A percentile compares a stretch with the other conserved stretches of the same genome.
These are phyloP conservation scores for Euclidium syriacum DNA, from an alignment of 345 rosid genomes.

Conservation along the genomic window DNA sequence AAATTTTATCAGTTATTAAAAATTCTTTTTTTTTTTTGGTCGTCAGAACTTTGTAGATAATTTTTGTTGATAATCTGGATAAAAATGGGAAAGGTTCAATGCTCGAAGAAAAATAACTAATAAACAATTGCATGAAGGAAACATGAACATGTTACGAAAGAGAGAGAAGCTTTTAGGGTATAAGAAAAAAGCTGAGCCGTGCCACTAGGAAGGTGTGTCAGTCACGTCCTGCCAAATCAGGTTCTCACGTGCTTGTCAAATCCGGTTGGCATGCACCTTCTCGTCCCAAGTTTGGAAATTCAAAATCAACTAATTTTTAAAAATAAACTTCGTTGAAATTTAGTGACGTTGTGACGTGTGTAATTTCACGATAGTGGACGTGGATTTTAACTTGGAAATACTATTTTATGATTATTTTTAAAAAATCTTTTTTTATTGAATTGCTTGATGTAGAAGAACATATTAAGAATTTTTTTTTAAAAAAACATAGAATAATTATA, in stretches of 20 bases:
- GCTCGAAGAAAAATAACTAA: not conserved
- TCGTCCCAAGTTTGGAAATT: constrained; percentile 19
- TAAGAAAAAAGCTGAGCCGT: constrained; percentile 38
- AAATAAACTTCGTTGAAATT: not conserved
- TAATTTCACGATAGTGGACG: no score
- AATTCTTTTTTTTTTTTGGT: no score
- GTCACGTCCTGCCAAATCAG: constrained; percentile 24
- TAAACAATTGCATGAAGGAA: constrained; percentile 20
- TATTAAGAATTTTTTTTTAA: no score
- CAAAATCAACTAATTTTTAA: not conserved
- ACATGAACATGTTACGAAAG: constrained; percentile 20
- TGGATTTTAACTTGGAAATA: no score
- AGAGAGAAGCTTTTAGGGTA: not conserved
- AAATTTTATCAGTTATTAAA: no score
- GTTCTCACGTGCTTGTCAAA: constrained; percentile 23
- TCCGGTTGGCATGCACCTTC: constrained; percentile 22
- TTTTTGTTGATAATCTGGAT: not conserved
- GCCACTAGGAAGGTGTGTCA: constrained; percentile 33
- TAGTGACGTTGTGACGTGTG: not conserved
- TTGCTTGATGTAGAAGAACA: no score
- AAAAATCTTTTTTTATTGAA: no score
- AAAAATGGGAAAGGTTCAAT: not conserved
- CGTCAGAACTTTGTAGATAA: no score
- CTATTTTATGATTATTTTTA: no score
- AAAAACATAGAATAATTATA: no score